Evolutionary conservation across 306 rosid genomes (phyloP), one percentile per base, ranked within the genome.

Genomic region (Prunus dulcis): DNA sequence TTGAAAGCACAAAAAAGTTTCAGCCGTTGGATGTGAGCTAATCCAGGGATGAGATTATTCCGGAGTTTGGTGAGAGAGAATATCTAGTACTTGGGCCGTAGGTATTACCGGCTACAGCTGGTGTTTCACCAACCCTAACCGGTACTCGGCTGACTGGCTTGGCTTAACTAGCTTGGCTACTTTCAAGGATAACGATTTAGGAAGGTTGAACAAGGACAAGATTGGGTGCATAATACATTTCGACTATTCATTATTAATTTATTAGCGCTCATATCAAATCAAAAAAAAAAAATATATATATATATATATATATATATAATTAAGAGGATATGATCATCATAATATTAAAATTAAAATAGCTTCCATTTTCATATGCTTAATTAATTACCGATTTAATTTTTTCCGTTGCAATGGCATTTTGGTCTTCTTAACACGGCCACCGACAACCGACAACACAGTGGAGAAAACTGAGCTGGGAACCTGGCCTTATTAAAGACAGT

Each of bases 121-220:
- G 96, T 84, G 52, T 43, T 67, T 74, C 78, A 84, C 97, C 90
- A 76, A 86, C 82, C 76, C 74, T 52, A 74, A 45, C 75, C 84
- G 79, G 91, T 80, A 9, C 6, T 60, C 74, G 79, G 79, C 79
- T 70, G 32, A 43, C 12, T 11, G 32, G 72, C 11, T 71, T 69
- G 81, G 78, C 81, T 81, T 38, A 38, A 38, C 4, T 11, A 41
- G 78, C 60, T 66, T 32, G 57, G 84, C 74, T 71, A 38, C 8
- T 5, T 19, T 17, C 3, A 2, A 12, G 10, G 51, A 55, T 5
- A 17, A 3, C 34, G 15, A 0, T 27, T 4, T 23, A 4, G 0
- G 30, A 5, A 23, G 2, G 32, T 71, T 75, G 66, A 73, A 70
- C 14, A 14, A 60, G 25, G 76, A 75, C 84, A 0, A 2, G 6